phyloP scores from a whole-genome alignment of 2,329 filamentous ascomycete species.

The Colletotrichum coccodes region DNA sequence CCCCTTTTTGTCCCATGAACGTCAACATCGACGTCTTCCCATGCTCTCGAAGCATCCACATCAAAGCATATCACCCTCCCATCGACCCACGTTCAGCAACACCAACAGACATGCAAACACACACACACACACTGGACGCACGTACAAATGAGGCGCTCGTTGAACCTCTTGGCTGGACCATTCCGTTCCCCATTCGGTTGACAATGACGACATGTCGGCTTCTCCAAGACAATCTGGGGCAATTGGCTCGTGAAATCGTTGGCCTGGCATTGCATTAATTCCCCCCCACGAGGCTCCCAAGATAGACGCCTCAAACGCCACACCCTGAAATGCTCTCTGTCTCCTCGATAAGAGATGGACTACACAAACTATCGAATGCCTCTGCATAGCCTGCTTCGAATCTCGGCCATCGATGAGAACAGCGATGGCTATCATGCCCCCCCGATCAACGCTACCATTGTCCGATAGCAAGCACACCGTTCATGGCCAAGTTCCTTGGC shows the following conservation, averaged over 20 bases:
- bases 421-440: neutral
- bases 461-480: neutral
- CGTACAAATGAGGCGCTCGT: neutral
- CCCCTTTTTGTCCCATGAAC: neutral
- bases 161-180: conserved; percentile 3
- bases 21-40: neutral
- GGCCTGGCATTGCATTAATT: neutral
- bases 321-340: neutral
- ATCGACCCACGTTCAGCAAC: neutral
- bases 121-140: neutral
- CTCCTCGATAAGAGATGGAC: neutral
- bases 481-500: neutral
- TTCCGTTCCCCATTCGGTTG: conserved; percentile 2
- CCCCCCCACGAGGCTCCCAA: neutral
- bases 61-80: neutral
- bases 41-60: neutral
- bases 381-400: no score
- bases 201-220: conserved; percentile 4
- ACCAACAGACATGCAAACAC: neutral
- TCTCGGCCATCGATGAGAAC: neutral
- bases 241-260: neutral
- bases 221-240: neutral
- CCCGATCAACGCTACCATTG: neutral
- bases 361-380: neutral
- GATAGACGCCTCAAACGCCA: neutral